These are phyloP conservation scores for Lizonia empirigonia DNA, from an alignment of 2,329 filamentous ascomycete species.

Conservation along the genomic window DNA sequence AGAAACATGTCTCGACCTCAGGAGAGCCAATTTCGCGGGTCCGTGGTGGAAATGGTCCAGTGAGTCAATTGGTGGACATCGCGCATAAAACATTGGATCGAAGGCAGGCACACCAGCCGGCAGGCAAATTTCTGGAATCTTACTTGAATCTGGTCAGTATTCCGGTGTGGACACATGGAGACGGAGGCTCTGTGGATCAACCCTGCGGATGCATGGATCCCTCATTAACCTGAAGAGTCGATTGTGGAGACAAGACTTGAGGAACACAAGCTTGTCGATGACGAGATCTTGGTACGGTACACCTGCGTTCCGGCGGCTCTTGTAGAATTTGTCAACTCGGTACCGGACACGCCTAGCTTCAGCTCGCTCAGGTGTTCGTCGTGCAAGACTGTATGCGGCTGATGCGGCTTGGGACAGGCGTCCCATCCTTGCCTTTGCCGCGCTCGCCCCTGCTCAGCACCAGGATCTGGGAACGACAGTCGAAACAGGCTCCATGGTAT, in stretches of 20 bases:
- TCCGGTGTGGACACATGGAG: slow-evolving; percentile 9
- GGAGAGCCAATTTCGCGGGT: not conserved
- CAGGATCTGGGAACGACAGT: slow-evolving; percentile 5
- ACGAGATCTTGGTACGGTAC: slow-evolving; percentile 6
- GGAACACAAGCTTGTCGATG: not conserved
- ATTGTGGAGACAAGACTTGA: slow-evolving; percentile 7
- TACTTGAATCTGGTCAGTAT: slow-evolving; percentile 6
- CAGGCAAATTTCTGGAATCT: slow-evolving; percentile 6
- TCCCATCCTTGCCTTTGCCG: not conserved
- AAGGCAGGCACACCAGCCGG: slow-evolving; percentile 1
- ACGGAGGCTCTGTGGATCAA: slow-evolving; percentile 14
- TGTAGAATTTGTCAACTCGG: slow-evolving; percentile 2
- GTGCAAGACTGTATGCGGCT: not conserved
- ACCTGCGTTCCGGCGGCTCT: not conserved
- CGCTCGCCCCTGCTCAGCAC: slow-evolving; percentile 3
- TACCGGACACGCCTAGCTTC: not conserved
- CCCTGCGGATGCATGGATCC: slow-evolving; percentile 3
- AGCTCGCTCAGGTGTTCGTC: not conserved
- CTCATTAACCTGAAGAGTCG: slow-evolving; percentile 1
- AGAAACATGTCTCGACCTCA: slow-evolving; percentile 8
- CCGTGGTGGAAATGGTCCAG: slow-evolving; percentile 3
- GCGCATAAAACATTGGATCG: slow-evolving; percentile 6
- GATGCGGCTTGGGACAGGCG: not conserved
- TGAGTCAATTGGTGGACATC: slow-evolving; percentile 5
- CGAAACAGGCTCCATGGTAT: slow-evolving; percentile 8